Evolutionary conservation across 164 flowering plant genomes (phyloP).

Genomic region (Piper betle): DNA sequence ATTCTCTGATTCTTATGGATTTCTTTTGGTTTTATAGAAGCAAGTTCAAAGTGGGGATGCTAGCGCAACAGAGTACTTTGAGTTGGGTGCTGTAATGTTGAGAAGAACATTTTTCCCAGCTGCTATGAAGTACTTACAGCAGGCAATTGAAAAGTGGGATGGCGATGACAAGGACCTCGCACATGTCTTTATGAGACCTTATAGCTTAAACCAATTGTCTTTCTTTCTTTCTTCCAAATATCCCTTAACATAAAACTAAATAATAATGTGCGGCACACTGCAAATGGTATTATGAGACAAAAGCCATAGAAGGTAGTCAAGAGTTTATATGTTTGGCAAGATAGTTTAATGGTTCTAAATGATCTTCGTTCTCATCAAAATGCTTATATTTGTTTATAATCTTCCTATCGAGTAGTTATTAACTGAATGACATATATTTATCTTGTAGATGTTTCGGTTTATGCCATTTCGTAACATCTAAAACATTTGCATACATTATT

Average conservation of each 20-base stretch:
- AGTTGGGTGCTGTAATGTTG: constrained; percentile 96
- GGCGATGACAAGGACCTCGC: constrained; percentile 97
- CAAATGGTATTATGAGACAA: neutral
- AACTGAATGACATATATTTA: too few species aligned
- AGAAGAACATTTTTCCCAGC: constrained; percentile 92
- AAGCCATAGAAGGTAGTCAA: neutral
- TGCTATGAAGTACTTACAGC: constrained; percentile 74
- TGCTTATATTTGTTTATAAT: too few species aligned
- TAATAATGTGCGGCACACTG: neutral
- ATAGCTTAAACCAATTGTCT: neutral
- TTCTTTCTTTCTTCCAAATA: neutral
- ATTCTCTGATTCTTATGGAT: neutral
- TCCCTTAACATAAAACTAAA: neutral
- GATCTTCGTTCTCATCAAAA: too few species aligned
- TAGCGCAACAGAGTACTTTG: constrained; percentile 74
- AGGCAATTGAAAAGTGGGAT: constrained; percentile 95
- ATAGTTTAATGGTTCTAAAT: too few species aligned
- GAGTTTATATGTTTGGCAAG: neutral
- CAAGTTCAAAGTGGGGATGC: constrained; percentile 97
- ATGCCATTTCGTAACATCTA: too few species aligned
- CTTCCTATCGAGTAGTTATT: neutral
- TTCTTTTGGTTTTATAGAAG: constrained; percentile 36
- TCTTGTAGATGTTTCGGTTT: too few species aligned
- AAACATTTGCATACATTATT: too few species aligned
- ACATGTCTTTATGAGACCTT: constrained; percentile 31